Evolutionary conservation across 2,329 filamentous ascomycete species (phyloP), one percentile per base, ranked within the genome.

Genomic region (Penicillium thymicola): DNA sequence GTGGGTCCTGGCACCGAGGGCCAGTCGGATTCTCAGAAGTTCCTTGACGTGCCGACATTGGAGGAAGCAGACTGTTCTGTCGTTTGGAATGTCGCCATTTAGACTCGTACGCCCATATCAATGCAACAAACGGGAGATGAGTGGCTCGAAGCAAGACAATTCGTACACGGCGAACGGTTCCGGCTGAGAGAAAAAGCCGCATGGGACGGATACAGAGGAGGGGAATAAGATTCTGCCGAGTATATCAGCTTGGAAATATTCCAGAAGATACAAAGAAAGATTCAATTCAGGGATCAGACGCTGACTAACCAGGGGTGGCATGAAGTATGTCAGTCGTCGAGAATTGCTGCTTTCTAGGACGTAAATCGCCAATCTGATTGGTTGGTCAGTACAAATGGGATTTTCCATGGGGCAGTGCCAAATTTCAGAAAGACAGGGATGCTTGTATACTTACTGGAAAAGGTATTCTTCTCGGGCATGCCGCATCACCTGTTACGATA

Each of bases 381-480:
- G 47, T 40, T 49, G n/a, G 51, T 65, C 28, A 63, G 62, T 37
- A 23, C 9, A 43, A 40, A 51, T 28, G 32, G 16, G 36, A 36
- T 13, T 23, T 45, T 41, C n/a, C 30, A 43, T 32, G 28, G 42
- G 38, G 28, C 34, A 52, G 45, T 54, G 48, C 43, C 13, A 16
- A 21, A n/a, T 34, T 52, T 40, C 21, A 18, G 34, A 50, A 21
- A 18, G 38, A 27, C 46, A 53, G 54, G 41, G 41, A 14, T 43
- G 8, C 34, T n/a, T 36, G n/a, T 40, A 50, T 46, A 69, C 69
- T 69, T 65, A 85, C 81, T 84, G 80, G 65, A 82, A 85, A 27
- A 84, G 76, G 67, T 85, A 85, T 68, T 86, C 83, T 65, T 85
- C 82, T 65, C 82, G 78, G 38, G 83, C 82, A 75, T 85, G 82